Percentiles rank a stretch among this genome's conserved stretches.
Conservation (phyloP, 2,329 filamentous ascomycete species). For the Sclerotinia subarctica region DNA sequence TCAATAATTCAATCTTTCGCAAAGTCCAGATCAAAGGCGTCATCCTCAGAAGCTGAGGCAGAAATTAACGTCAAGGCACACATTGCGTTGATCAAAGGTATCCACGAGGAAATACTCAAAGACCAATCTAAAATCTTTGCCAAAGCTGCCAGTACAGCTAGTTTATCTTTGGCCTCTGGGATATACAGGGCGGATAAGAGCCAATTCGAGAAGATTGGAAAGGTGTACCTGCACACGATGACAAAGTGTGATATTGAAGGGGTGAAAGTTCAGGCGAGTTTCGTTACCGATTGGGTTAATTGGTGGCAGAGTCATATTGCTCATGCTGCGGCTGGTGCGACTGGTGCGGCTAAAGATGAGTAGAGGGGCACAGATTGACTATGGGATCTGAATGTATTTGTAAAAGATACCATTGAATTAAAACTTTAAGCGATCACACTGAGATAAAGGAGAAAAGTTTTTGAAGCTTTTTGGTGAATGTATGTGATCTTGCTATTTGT, state of each 20-base stretch:
- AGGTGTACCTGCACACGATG: slow-evolving; percentile 63
- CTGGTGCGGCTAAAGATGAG: slow-evolving; percentile 2
- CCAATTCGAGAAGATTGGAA: slow-evolving; percentile 54
- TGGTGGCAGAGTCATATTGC: slow-evolving; percentile 58
- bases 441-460: too few relatives aligned
- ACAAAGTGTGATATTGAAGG: slow-evolving; percentile 56
- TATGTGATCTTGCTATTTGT: too few relatives aligned
- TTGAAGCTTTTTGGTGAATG: too few relatives aligned
- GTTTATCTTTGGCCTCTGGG: slow-evolving; percentile 62
- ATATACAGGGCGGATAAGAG: slow-evolving; percentile 54
- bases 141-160: slow-evolving; percentile 70
- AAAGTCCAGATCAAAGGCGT: slow-evolving; percentile 58
- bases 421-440: too few relatives aligned
- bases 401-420: slow-evolving; percentile 2
- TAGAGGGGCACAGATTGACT: neutral
- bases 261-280: slow-evolving; percentile 58
- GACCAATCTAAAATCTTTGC: slow-evolving; percentile 67
- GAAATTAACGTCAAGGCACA: slow-evolving; percentile 43
- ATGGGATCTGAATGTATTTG: neutral
- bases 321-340: slow-evolving; percentile 8
- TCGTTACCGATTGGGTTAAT: slow-evolving; percentile 72
- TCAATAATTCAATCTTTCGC: slow-evolving; percentile 71
- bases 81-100: slow-evolving; percentile 54
- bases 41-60: slow-evolving; percentile 45
- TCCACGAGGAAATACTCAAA: slow-evolving; percentile 66